Evolutionary conservation across 225 moss, liverwort and hornwort species (phyloP).

Genomic region (Antitrichia curtipendula): DNA sequence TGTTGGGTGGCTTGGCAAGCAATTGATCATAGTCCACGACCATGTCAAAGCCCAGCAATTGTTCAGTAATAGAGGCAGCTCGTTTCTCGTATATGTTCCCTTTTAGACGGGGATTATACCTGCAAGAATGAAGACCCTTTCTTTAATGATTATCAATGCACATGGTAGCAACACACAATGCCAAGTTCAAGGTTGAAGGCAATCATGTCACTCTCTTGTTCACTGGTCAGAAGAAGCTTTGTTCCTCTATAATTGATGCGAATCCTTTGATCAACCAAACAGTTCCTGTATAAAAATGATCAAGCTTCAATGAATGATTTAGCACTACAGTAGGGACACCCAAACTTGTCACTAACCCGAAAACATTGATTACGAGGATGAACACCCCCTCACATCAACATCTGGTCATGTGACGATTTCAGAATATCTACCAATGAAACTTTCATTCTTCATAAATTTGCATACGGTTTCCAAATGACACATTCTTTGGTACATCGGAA

Average conservation of each 20-base stretch:
- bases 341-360: neutral
- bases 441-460: neutral
- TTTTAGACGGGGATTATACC: slow-evolving; percentile 60
- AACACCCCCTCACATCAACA: neutral
- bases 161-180: neutral
- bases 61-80: slow-evolving; percentile 67
- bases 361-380: neutral
- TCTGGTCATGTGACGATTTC: neutral
- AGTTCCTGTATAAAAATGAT: neutral
- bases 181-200: neutral
- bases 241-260: neutral
- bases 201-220: neutral
- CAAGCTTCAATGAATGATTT: neutral
- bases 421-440: neutral
- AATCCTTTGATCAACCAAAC: neutral
- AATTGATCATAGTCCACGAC: slow-evolving; percentile 82
- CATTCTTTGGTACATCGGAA: neutral
- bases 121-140: neutral
- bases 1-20: slow-evolving; percentile 76
- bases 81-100: slow-evolving; percentile 62
- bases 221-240: neutral
- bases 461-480: neutral
- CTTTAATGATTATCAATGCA: neutral
- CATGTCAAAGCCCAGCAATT: slow-evolving; percentile 74
- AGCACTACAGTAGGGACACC: neutral